Percentiles rank a stretch among this genome's conserved stretches.
These are phyloP conservation scores for Backusella circina DNA, from an alignment of 192 early-diverging fungal genomes.

Conservation along the genomic window DNA sequence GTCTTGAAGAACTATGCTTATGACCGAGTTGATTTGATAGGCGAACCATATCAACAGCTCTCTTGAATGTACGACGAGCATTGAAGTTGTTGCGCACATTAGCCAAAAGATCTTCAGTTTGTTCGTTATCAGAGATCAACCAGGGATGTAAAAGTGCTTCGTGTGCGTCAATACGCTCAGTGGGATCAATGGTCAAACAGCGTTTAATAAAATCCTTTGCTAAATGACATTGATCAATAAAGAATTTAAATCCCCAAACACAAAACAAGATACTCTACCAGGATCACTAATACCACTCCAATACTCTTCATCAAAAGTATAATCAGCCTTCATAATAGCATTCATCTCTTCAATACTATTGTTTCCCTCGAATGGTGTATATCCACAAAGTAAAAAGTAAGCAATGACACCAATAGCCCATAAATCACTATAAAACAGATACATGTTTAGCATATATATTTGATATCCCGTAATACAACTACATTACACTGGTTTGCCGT, in stretches of 20 bases:
- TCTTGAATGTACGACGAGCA: constrained; percentile 63
- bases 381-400: constrained; percentile 71
- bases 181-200: constrained; percentile 68
- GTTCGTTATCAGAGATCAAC: constrained; percentile 38
- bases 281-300: constrained; percentile 57
- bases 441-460: too few relatives aligned
- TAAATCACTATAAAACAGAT: constrained; percentile 46
- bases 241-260: neutral
- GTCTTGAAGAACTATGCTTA: constrained; percentile 21
- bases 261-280: constrained; percentile 23
- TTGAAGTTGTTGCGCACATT: constrained; percentile 63
- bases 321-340: constrained; percentile 59
- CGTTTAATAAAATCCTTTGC: constrained; percentile 70
- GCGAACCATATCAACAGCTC: constrained; percentile 49
- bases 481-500: constrained; percentile 75
- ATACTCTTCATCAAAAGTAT: constrained; percentile 60
- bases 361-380: constrained; percentile 67
- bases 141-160: constrained; percentile 78
- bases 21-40: constrained; percentile 29
- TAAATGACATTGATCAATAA: neutral
- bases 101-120: constrained; percentile 51
- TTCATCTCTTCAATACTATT: constrained; percentile 47
- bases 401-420: constrained; percentile 80
- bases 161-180: constrained; percentile 64
- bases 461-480: neutral